These are phyloP conservation scores for Ophiostoma populinum DNA, from an alignment of 2,329 filamentous ascomycete genomes.

Conservation along the genomic window DNA sequence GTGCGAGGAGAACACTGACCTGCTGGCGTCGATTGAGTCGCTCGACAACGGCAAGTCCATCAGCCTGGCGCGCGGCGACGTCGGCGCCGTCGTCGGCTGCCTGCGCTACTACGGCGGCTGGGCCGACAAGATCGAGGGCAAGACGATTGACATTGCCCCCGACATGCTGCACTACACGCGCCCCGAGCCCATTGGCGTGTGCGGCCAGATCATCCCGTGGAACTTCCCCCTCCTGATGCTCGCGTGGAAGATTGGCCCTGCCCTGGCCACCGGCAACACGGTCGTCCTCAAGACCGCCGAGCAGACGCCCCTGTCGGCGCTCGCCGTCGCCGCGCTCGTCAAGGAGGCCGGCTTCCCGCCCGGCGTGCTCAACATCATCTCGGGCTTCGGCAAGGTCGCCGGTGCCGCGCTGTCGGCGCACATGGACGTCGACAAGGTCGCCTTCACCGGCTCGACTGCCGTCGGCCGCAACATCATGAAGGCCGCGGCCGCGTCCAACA, in stretches of 20 bases:
- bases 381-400: slow-evolving; percentile 61
- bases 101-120: slow-evolving; percentile 80
- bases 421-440: slow-evolving; percentile 71
- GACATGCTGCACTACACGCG: slow-evolving; percentile 74
- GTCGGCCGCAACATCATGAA: slow-evolving; percentile 67
- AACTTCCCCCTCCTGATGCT: slow-evolving; percentile 74
- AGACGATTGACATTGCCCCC: slow-evolving; percentile 63
- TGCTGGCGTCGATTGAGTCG: slow-evolving; percentile 67
- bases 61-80: slow-evolving; percentile 57
- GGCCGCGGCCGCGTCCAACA: slow-evolving; percentile 57
- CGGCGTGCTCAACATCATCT: slow-evolving; percentile 61
- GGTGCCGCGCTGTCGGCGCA: slow-evolving; percentile 61
- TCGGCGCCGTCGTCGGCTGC: slow-evolving; percentile 48
- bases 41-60: slow-evolving; percentile 80
- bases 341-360: slow-evolving; percentile 66
- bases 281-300: slow-evolving; percentile 60
- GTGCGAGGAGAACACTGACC: slow-evolving; percentile 58
- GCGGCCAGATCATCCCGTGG: slow-evolving; percentile 80
- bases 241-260: slow-evolving; percentile 67
- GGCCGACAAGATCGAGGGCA: slow-evolving; percentile 83
- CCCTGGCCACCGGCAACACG: slow-evolving; percentile 55
- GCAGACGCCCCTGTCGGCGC: slow-evolving; percentile 55
- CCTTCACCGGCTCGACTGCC: slow-evolving; percentile 63
- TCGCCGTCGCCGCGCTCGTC: slow-evolving; percentile 45
- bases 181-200: slow-evolving; percentile 64